Evolutionary conservation across 2,329 filamentous ascomycete species (phyloP), one percentile per base, ranked within the genome.

Genomic region (Aspergillus ochraceoroseus): DNA sequence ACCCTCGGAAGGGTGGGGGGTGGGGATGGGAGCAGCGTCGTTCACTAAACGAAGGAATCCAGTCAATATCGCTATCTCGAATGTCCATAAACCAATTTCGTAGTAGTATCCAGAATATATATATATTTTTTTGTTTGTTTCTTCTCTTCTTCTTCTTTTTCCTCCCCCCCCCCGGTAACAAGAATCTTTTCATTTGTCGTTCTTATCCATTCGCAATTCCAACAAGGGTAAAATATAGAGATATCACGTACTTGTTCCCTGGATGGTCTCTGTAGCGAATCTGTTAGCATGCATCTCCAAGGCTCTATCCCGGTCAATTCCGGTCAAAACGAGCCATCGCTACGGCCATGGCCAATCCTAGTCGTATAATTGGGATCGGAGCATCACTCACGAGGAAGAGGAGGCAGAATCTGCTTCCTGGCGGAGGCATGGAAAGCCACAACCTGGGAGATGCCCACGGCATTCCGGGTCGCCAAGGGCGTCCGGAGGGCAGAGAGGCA

Each of bases 341-440:
- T 11, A 9, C 17, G 15, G 31, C 34, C 22, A 25, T 27, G 19
- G 26, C 30, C 15, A 35, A 5, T 27, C 26, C 11, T 8, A 22
- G 18, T 7, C 19, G 14, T 7, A 7, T 7, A 25, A 43, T 14
- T 31, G 34, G 33, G 20, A 8, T 3, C 8, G 25, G 19, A 19
- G 17, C 9, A 30, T 22, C 20, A 77, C 84, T 70, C 74, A 92
- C 88, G 92, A 59, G 89, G 88, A 52, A 85, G 78, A 41, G 88
- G 82, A 45, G 90, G 87, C 43, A 98, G 76, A 60, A 90, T 83
- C 62, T 76, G 75, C 66, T 79, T 78, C 69, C 79, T 78, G 67
- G 80, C 76, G 28, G 86, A 87, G 59, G 83, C 86, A 70, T 95
- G 89, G 77, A 98, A 95, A 55, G 85, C 82, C 52, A 88, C 83